Percentiles rank a stretch among this genome's conserved stretches.
Evolutionary conservation across 2,329 filamentous ascomycete species (phyloP).

Genomic region (Hypoxylon sp.): DNA sequence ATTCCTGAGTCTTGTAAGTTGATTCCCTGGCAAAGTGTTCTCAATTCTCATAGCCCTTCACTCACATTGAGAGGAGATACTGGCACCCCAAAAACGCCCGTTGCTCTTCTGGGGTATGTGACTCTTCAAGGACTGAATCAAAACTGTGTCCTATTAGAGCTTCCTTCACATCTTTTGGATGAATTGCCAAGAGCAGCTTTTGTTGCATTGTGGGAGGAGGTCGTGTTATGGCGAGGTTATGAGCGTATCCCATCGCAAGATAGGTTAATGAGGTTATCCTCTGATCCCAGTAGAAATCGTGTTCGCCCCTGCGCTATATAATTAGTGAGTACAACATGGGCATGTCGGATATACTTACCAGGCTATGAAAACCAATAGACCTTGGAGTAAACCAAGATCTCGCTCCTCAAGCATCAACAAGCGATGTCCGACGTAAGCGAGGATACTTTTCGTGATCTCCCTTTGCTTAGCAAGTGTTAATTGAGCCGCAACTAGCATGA

Average conservation of each 20-base stretch:
- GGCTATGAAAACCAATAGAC: conserved; percentile 61
- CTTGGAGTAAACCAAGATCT: conserved; percentile 63
- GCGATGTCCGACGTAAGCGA: conserved; percentile 61
- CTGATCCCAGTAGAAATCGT: conserved; percentile 56
- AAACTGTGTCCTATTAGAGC: conserved; percentile 29
- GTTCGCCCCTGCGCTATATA: conserved; percentile 53
- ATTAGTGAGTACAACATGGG: conserved; percentile 7
- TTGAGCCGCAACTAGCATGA: conserved; percentile 57
- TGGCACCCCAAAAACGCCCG: conserved; percentile 59
- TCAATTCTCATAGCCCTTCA: background rate
- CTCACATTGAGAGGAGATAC: conserved; percentile 59
- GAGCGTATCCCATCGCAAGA: conserved; percentile 60
- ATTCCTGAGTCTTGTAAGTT: conserved; percentile 51
- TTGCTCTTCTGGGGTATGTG: conserved; percentile 57
- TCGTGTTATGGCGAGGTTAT: conserved; percentile 58
- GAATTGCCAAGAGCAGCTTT: conserved; percentile 37
- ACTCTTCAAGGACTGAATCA: conserved; percentile 42
- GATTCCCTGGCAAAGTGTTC: background rate
- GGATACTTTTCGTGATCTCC: conserved; percentile 60
- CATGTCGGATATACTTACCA: conserved; percentile 57
- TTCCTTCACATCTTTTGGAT: conserved; percentile 41
- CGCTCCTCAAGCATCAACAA: conserved; percentile 60
- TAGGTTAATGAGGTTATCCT: conserved; percentile 59
- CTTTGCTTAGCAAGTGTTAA: conserved; percentile 54
- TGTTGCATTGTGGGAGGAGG: conserved; percentile 37